These are phyloP conservation scores for Ceratobasidium sp. DNA, from an alignment of 1,284 basidiomycete genomes.

Conservation along the genomic window DNA sequence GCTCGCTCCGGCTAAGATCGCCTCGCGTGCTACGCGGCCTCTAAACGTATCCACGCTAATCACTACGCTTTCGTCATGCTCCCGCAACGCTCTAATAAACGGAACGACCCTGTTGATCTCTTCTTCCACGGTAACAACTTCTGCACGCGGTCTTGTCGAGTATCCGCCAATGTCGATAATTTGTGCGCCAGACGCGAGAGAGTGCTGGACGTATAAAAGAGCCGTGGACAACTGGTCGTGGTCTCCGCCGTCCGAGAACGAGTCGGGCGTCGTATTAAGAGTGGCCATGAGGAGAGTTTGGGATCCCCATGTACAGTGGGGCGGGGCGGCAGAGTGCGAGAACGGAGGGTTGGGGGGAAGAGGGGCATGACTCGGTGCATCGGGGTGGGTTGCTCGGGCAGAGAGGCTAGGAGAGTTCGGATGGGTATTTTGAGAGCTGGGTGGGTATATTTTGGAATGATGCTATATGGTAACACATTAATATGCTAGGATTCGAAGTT, in stretches of 20 bases:
- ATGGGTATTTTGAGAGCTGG: conserved; percentile 39
- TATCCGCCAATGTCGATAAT: conserved; percentile 95
- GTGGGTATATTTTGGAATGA: conserved; percentile 49
- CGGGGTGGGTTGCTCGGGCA: background rate
- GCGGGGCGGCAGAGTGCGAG: conserved; percentile 40
- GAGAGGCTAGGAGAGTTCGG: conserved; percentile 10
- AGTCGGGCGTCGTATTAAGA: conserved; percentile 94
- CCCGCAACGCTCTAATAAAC: conserved; percentile 61
- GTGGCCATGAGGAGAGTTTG: conserved; percentile 89
- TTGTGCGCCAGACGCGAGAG: conserved; percentile 64
- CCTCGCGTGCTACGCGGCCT: conserved; percentile 76
- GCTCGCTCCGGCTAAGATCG: conserved; percentile 83
- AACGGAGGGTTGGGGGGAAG: conserved; percentile 36
- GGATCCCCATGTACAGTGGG: conserved; percentile 41
- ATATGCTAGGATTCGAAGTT: too few species aligned
- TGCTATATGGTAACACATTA: conserved; percentile 44
- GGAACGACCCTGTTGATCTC: conserved; percentile 81
- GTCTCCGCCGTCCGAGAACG: conserved; percentile 89
- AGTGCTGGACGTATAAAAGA: conserved; percentile 57
- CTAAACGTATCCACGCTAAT: conserved; percentile 96
- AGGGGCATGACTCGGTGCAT: conserved; percentile 42
- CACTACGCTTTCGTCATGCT: conserved; percentile 53
- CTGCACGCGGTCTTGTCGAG: conserved; percentile 84
- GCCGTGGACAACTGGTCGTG: conserved; percentile 58
- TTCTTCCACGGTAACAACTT: conserved; percentile 71